These are phyloP conservation scores for Isoetes engelmannii DNA, from an alignment of 83 land plant species.

Conservation along the genomic window DNA sequence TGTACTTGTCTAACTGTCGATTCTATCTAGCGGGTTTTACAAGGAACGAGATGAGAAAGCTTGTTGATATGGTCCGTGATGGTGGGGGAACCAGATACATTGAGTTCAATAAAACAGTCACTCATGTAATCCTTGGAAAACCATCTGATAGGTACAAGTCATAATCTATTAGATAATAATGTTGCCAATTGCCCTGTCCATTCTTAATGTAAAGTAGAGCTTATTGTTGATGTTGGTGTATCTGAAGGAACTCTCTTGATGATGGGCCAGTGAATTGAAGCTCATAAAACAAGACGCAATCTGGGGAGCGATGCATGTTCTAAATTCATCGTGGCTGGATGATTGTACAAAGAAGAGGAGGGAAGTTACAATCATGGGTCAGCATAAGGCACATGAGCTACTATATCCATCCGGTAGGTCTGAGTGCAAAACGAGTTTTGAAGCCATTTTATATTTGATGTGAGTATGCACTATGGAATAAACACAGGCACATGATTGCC, in stretches of 20 bases:
- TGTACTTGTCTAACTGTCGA: slow-evolving; percentile 72
- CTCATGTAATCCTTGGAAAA: slow-evolving; percentile 81
- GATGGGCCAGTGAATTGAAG: slow-evolving; percentile 48
- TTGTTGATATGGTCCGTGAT: slow-evolving; percentile 61
- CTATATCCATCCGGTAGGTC: too few relatives aligned
- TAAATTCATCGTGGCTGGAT: slow-evolving; percentile 70
- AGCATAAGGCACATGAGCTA: slow-evolving; percentile 45
- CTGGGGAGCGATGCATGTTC: slow-evolving; percentile 59
- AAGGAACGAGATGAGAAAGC: slow-evolving; percentile 46
- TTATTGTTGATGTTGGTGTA: not conserved
- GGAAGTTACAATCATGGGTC: slow-evolving; percentile 50
- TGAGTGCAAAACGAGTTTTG: too few relatives aligned
- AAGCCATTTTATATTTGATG: too few relatives aligned
- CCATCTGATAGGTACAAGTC: slow-evolving; percentile 53
- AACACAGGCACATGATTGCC: too few relatives aligned
- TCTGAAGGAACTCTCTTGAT: not conserved
- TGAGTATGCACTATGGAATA: too few relatives aligned
- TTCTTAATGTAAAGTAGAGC: too few relatives aligned
- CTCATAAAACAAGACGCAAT: slow-evolving; percentile 55
- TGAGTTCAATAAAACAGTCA: slow-evolving; percentile 63
- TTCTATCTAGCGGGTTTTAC: slow-evolving; percentile 70
- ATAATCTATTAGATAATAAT: not conserved
- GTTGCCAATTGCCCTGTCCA: too few relatives aligned
- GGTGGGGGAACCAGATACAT: slow-evolving; percentile 87
- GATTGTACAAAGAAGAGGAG: slow-evolving; percentile 56